Base-by-base conservation (phyloP, 306 rosid genomes). In the Cicer cuneatum region DNA sequence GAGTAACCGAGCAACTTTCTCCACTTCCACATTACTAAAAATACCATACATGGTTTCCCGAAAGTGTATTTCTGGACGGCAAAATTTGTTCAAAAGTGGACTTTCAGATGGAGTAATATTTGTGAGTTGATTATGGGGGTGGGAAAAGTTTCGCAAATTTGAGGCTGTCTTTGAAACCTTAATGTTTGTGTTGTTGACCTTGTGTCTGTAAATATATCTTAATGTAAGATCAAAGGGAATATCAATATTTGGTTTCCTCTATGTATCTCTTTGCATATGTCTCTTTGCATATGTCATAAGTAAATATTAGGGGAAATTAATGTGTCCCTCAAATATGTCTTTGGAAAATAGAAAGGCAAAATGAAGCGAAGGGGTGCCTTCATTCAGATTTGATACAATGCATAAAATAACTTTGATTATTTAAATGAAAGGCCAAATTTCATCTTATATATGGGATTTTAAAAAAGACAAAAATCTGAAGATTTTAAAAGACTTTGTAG, bases 141-240 rank as follows among this genome's bases (percentile, higher is more conserved):
- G 42, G 42, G 35, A 33, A 37, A 33, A 29, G 41, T 59, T 33
- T 5, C 42, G 49, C 71, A 67, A 7, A 65, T 64, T 16, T 40
- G 14, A 18, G 37, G 70, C 12, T 65, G 39, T 64, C 18, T 60
- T 59, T 7, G 5, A 43, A 78, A 72, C 69, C 72, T 13, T 8
- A 41, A 70, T 67, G 35, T 57, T 61, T 12, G 43, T 70, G 51
- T 61, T 12, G 48, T 70, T 39, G 40, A 9, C 40, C 57, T 35
- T 48, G 73, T 72, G 82, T 82, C 10, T 78, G 83, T 84, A 84
- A 69, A 85, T 86, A 77, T 59, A 77, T 76, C 6, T 69, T 49
- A 11, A 35, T 76, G 41, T 66, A 40, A 60, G 13, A 60, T 60
- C 67, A 42, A 15, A 14, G 11, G 65, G 64, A 39, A n/a, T 48